Percentiles rank a stretch among this genome's conserved stretches.
Evolutionary conservation across 2,329 filamentous ascomycete species (phyloP).

Genomic region (Trichoderma guizhouense): DNA sequence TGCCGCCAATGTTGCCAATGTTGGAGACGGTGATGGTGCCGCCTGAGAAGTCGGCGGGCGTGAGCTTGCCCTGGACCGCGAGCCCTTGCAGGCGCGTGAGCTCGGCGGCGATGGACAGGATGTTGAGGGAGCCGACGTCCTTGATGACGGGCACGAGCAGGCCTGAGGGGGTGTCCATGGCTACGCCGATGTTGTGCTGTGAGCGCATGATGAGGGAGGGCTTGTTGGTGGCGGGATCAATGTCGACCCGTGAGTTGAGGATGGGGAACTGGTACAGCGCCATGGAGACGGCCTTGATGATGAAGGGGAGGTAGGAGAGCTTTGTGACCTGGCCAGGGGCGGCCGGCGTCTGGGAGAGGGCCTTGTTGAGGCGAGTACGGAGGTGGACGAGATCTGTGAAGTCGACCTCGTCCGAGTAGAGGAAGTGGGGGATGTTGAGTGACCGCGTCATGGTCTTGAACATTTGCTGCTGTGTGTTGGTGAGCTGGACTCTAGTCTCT

Average conservation of each 20-base stretch:
- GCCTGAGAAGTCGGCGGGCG: constrained; percentile 70
- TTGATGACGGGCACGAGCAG: constrained; percentile 90
- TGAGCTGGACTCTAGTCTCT: constrained; percentile 69
- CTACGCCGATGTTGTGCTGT: constrained; percentile 91
- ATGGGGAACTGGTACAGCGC: constrained; percentile 78
- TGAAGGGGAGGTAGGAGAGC: constrained; percentile 87
- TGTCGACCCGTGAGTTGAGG: constrained; percentile 81
- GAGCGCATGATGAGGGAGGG: constrained; percentile 74
- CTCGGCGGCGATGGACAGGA: constrained; percentile 74
- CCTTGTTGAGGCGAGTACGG: constrained; percentile 69
- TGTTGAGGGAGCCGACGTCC: constrained; percentile 72
- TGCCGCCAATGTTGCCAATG: constrained; percentile 91
- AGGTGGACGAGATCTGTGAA: constrained; percentile 71
- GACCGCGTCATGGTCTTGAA: constrained; percentile 97
- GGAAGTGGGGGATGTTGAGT: constrained; percentile 87
- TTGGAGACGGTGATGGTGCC: constrained; percentile 96
- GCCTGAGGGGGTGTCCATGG: constrained; percentile 87
- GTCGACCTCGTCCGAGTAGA: constrained; percentile 88
- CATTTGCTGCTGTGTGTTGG: constrained; percentile 84
- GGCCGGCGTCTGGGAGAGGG: constrained; percentile 44
- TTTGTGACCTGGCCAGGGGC: constrained; percentile 54
- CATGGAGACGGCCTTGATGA: constrained; percentile 91
- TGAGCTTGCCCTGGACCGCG: constrained; percentile 71
- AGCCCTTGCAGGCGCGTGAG: constrained; percentile 69
- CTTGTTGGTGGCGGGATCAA: constrained; percentile 52